Evolutionary conservation across 176 grass and related monocot species (phyloP).

Genomic region (Aegilops tauschii): DNA sequence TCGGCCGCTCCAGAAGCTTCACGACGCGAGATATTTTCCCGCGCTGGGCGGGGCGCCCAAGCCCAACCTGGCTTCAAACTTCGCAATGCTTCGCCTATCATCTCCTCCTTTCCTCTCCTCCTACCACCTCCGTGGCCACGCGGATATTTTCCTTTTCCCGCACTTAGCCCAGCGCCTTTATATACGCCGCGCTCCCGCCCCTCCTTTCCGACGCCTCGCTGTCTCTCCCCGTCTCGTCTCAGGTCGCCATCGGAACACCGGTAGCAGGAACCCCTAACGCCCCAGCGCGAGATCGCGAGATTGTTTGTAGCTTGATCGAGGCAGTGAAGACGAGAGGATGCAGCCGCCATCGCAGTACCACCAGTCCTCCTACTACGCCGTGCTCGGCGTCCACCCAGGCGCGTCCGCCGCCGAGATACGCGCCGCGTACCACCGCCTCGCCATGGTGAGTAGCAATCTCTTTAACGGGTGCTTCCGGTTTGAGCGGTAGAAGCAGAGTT

Average conservation of each 20-base stretch:
- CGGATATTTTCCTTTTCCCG: conserved; percentile 28
- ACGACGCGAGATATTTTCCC: conserved; percentile 46
- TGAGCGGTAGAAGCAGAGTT: neutral
- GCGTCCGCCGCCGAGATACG: conserved; percentile 73
- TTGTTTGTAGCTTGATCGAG: neutral
- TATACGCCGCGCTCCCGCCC: conserved; percentile 17
- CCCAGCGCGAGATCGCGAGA: neutral
- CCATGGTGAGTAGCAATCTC: conserved; percentile 44
- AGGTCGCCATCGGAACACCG: neutral
- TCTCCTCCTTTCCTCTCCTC: conserved; percentile 17
- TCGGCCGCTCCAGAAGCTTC: conserved; percentile 61
- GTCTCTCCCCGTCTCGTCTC: neutral
- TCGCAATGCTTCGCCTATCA: conserved; percentile 27
- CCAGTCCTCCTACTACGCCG: conserved; percentile 59
- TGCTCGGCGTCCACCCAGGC: conserved; percentile 58
- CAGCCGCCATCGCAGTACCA: neutral
- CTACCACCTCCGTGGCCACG: neutral
- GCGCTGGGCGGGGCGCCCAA: conserved; percentile 6
- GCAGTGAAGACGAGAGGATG: neutral
- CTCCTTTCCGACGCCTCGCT: neutral
- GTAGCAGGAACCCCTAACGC: neutral
- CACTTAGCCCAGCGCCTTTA: neutral
- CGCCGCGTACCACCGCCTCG: conserved; percentile 70
- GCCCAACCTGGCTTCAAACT: conserved; percentile 7
- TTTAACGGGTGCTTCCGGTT: neutral